These are phyloP conservation scores for Didymellaceae sp. DNA, from an alignment of 2,329 filamentous ascomycete genomes.

Conservation along the genomic window DNA sequence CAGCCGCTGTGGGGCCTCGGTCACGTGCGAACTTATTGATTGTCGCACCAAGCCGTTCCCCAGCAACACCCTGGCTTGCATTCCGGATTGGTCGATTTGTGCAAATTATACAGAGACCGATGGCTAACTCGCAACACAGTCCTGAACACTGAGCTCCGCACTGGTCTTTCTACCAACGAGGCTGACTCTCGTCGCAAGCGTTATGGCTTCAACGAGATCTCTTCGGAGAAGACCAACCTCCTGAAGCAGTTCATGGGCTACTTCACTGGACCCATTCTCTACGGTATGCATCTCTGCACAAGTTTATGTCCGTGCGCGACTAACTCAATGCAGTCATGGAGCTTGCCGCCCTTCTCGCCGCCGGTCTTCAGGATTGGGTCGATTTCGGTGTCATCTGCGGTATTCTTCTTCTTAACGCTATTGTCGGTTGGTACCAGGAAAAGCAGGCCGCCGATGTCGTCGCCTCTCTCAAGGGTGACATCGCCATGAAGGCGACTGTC, in stretches of 20 bases:
- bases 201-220: constrained; percentile 74
- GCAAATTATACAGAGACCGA: neutral
- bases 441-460: constrained; percentile 75
- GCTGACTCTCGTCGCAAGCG: constrained; percentile 70
- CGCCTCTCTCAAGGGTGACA: constrained; percentile 76
- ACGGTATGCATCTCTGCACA: constrained; percentile 62
- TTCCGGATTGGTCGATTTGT: constrained; percentile 17
- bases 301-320: constrained; percentile 8
- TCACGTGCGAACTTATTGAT: constrained; percentile 23
- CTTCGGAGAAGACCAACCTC: constrained; percentile 77
- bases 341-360: constrained; percentile 74
- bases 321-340: constrained; percentile 68
- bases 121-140: constrained; percentile 49
- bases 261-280: constrained; percentile 78
- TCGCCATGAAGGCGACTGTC: constrained; percentile 74
- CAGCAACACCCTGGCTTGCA: constrained; percentile 3
- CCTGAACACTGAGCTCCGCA: constrained; percentile 71
- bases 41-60: constrained; percentile 10
- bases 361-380: constrained; percentile 75
- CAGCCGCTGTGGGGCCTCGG: constrained; percentile 25
- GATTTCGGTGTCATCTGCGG: constrained; percentile 79
- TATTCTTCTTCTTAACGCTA: constrained; percentile 76
- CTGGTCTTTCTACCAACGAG: constrained; percentile 65
- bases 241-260: constrained; percentile 76
- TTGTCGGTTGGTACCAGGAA: constrained; percentile 82